Base-by-base conservation (phyloP, 352 stramenopile genomes). In the Pythium rhizo-oryzae region DNA sequence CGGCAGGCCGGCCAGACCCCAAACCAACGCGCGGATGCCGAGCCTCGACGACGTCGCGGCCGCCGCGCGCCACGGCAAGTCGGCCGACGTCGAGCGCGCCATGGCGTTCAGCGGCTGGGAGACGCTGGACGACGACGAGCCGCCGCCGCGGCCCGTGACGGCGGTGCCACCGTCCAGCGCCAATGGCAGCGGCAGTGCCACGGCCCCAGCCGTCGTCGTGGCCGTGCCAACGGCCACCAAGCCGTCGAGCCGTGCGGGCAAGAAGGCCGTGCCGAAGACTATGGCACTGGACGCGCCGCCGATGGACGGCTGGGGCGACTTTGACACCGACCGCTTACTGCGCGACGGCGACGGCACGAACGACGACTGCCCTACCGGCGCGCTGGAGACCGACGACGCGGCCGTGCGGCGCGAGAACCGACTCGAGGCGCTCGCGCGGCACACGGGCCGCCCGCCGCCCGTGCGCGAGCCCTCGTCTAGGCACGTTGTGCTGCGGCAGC, bases 241-340 rank as follows among this genome's bases (percentile, higher is more conserved):
- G 13, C 43, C 49, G 5, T 28, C 37, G 16, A 66, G 59, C 13
- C 59, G 59, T 25, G 8, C 2, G 39, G 59, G 35, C n/a, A 65
- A 33, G 16, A 51, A 23, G 24, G 19, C 33, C 2, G 24, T 28
- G 9, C 23, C 56, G 11, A 58, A 18, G 18, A 39, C 24, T 2
- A 46, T 49, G 23, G 62, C 59, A 21, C 47, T 11, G 18, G 15
- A 12, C 15, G 13, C 37, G 11, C 1, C 53, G 1, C 24, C 47
- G n/a, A 58, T 79, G n/a, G 65, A 74, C n/a, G 82, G 70, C 52
- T 91, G 82, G 82, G 80, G 77, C 5, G 80, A 91, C 37, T 85
- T 87, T 39, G 74, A 91, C 43, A 62, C 80, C 2, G 82, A 90
- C 60, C 72, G 65, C 30, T 62, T 90, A 25, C 76, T 47, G 12